These are phyloP conservation scores for Fallopia convolvulus DNA, from an alignment of 148 eudicot species.

Conservation along the genomic window DNA sequence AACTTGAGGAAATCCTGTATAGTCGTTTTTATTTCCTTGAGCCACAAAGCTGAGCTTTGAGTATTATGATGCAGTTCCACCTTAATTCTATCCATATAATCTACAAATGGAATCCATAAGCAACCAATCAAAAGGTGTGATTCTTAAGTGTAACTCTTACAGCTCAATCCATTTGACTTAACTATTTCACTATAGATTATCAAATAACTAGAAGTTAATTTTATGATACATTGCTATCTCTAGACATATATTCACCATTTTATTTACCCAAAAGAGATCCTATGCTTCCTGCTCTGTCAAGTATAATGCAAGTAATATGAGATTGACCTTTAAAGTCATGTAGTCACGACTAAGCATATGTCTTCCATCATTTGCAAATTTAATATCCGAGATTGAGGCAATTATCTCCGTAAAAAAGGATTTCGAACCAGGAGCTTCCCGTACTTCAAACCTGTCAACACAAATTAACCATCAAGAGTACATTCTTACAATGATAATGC, in stretches of 20 bases:
- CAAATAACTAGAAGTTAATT: too few species aligned
- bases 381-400: constrained; percentile 60
- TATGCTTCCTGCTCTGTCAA: background rate
- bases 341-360: constrained; percentile 71
- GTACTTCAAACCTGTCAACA: constrained; percentile 24
- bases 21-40: too few species aligned
- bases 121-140: too few species aligned
- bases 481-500: background rate
- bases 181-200: too few species aligned
- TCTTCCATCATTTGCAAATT: constrained; percentile 62
- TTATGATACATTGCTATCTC: too few species aligned
- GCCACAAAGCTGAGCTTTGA: too few species aligned
- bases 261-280: background rate
- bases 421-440: constrained; percentile 32
- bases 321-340: constrained; percentile 63
- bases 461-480: background rate
- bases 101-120: too few species aligned
- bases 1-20: too few species aligned
- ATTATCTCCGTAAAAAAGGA: constrained; percentile 69
- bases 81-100: too few species aligned
- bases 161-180: too few species aligned
- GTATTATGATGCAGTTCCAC: too few species aligned
- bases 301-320: background rate
- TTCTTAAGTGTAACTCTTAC: too few species aligned
- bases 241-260: background rate